Base-by-base conservation (phyloP, 2,329 filamentous ascomycete species). In the Colletotrichum cuscutae region DNA sequence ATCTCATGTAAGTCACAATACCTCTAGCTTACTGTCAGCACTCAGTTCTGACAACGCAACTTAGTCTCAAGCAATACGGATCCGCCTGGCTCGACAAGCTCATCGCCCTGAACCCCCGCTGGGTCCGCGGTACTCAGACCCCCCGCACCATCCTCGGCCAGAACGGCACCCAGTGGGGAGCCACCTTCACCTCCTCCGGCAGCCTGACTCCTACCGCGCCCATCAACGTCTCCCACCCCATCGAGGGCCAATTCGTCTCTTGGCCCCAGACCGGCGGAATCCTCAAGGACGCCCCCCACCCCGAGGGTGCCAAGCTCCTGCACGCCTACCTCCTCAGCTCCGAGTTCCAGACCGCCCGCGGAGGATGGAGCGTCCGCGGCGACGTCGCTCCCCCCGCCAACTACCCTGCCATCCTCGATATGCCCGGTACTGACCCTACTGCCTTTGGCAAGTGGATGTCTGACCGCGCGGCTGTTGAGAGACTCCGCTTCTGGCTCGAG, bases 201-300 rank as follows among this genome's bases (percentile, higher is more conserved):
- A 73, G 76, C 26, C 76, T 79, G 24, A 60, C 49, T 11, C 71
- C 76, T 1, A 32, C 71, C 0, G 63, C 69, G 5, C 70, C 75
- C 5, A 13, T 82, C 32, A 79, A 78, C 26, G 67, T 77, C 42
- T 73, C 79, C 0, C 76, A 81, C 13, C 84, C 85, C 0, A 80
- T 75, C 13, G 73, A 82, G n/a, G 85, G 80, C 7, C 73, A 81
- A 59, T 88, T 84, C 71, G 83, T 86, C 7, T 81, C 81, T 4
- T 89, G 87, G 87, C 75, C 85, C 0, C 87, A 89, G 74, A 82
- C 78, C 0, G 85, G 79, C 1, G 88, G 82, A 1, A 89, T 89
- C 69, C 79, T 86, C 35, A 84, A 83, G 65, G 79, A 85, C 35
- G 86, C 87, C 0, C 85, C 85, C 0, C 85, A 86, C 62, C 85